These are phyloP conservation scores for Trichophyton rubrum DNA, from an alignment of 2,329 filamentous ascomycete genomes.

Conservation along the genomic window DNA sequence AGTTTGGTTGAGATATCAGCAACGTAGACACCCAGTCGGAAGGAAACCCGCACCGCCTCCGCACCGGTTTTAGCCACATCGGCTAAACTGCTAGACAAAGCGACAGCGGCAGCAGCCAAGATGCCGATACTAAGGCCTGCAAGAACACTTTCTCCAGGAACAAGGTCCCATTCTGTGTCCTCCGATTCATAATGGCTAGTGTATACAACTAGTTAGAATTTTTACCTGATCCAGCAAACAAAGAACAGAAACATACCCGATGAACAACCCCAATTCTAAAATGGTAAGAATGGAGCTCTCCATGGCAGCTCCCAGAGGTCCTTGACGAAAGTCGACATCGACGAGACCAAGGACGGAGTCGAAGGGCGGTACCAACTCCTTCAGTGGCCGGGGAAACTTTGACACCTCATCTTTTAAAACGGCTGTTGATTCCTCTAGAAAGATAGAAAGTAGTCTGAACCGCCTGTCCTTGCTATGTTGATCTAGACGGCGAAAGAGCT, in stretches of 20 bases:
- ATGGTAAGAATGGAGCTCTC: constrained; percentile 35
- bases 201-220: background rate
- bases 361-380: constrained; percentile 15
- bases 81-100: constrained; percentile 26
- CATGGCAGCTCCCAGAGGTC: constrained; percentile 34
- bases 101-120: constrained; percentile 32
- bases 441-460: constrained; percentile 28
- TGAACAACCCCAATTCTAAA: constrained; percentile 32
- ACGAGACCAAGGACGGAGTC: constrained; percentile 14
- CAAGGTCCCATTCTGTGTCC: background rate
- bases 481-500: constrained; percentile 30
- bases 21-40: constrained; percentile 37
- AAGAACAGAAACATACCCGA: constrained; percentile 28
- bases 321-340: constrained; percentile 21
- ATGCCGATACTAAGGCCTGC: constrained; percentile 37
- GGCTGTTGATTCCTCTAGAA: constrained; percentile 32
- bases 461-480: constrained; percentile 30
- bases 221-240: background rate
- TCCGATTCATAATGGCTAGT: background rate
- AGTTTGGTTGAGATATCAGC: constrained; percentile 33
- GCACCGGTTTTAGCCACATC: constrained; percentile 32
- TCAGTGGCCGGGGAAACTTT: background rate
- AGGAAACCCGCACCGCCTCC: constrained; percentile 34
- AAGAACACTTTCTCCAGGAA: constrained; percentile 18
- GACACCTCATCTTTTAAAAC: constrained; percentile 30